Evolutionary conservation across 805 yeast species (phyloP), one percentile per base, ranked within the genome.

Genomic region (Ogataea corticis): DNA sequence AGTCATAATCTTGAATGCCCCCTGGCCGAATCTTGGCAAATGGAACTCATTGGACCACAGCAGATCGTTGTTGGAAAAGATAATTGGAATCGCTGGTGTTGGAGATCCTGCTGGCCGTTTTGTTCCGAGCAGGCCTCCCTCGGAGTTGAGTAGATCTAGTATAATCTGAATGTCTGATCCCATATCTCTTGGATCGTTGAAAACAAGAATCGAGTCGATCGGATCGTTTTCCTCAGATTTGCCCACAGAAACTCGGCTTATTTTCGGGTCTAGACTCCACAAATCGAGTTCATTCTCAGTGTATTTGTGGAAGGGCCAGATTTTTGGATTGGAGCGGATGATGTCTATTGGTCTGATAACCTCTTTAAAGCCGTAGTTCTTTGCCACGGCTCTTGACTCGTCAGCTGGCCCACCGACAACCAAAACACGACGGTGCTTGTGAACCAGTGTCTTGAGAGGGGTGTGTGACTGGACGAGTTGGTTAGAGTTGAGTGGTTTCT

Each of bases 381-480:
- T 61, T 0, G 96, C 96, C 19, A 87, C 95, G 17, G 72, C 67
- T 34, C 95, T 73, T n/a, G 87, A 82, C 50, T 81, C 83, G 55
- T 83, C 87, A 3, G 75, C 77, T 10, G 77, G 81, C 4, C 95
- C 95, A n/a, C 97, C 97, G 15, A 90, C 84, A 2, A 87, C 88
- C 46, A 91, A 67, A 6, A 91, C 90, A 13, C 88, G 70, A 38
- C 77, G 66, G 51, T 73, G 81, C 38, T 73, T 69, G 9, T 71
- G 66, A 4, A 75, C 78, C 41, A 87, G 67, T 0, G 82, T 75
- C 52, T 76, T 77, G 74, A 84, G 81, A 0, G 97, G 97, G 0
- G 97, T 89, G 62, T 91, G 97, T 32, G 92, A 81, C 64, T 87
- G 95, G 14, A 91, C 81, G 35, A 91, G 70, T 57, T 90, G 96